Evolutionary conservation across 257 asterid genomes (phyloP).

Genomic region (Solanum microdontum): DNA sequence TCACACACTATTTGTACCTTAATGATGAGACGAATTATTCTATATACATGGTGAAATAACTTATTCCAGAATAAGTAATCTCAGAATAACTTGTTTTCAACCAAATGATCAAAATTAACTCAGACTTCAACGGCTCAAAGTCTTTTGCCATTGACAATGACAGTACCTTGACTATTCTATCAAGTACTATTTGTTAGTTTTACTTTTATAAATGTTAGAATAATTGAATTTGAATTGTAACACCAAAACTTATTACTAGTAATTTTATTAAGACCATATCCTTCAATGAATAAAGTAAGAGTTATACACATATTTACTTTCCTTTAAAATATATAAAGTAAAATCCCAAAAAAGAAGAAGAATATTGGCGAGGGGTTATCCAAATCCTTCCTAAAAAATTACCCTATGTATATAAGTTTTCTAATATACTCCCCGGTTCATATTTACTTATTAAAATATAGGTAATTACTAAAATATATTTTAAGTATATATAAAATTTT

Average conservation of each 20-base stretch:
- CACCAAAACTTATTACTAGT: not conserved
- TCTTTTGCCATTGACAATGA: not conserved
- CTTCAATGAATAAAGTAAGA: not conserved
- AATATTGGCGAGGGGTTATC: not conserved
- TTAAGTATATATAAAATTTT: no score
- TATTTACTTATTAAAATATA: no score
- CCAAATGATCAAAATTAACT: not conserved
- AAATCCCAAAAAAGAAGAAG: not conserved
- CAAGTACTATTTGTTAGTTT: not conserved
- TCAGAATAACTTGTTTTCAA: no score
- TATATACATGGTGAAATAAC: no score
- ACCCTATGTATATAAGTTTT: no score
- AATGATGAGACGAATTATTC: no score
- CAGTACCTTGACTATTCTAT: not conserved
- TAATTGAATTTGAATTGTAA: not conserved
- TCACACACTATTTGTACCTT: not conserved
- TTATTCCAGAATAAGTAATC: no score
- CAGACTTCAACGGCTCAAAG: not conserved
- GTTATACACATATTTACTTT: not conserved
- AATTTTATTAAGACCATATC: not conserved
- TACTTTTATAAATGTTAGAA: not conserved
- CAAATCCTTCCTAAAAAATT: no score
- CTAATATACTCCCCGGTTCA: no score
- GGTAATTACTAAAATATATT: no score
- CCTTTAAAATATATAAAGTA: not conserved